Evolutionary conservation across 2,329 filamentous ascomycete species (phyloP), one percentile per base, ranked within the genome.

Genomic region (Ophiostoma novo-ulmi): DNA sequence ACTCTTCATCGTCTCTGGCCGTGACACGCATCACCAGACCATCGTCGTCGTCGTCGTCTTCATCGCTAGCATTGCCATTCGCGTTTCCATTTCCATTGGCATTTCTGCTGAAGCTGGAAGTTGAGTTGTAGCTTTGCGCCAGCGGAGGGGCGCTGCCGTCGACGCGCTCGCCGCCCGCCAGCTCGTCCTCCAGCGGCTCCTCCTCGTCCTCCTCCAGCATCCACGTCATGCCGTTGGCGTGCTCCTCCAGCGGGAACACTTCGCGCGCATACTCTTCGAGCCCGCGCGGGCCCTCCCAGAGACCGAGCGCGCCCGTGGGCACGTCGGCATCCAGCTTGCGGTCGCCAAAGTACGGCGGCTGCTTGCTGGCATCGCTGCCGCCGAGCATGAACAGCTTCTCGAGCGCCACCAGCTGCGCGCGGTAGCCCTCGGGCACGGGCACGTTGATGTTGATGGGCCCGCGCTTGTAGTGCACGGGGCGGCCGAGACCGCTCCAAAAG

Each of bases 231-330:
- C 94, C 94, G 78, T 98, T 98, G 41, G 93, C 93, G 75, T 94
- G 91, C 81, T 99, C 95, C 79, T 99, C 95, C 14, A 97, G 85
- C 0, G 93, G 92, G 76, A 98, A 98, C 38, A 96, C 93, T 78
- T 98, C 95, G 67, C 91, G 86, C 1, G 94, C 94, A 78, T 98
- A 99, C 80, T 98, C 95, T 78, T 97, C 93, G 75, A 98, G 86
- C 39, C 92, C 91, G 70, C 95, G 86, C 75, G 93, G 93, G 4
- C 93, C 95, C 78, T 97, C 92, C 95, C 95, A 98, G 35, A 99
- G 82, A 75, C 90, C 86, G 73, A 94, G 83, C 0, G 94, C 92
- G 75, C 93, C 88, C 10, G 86, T 85, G 0, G 93, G 93, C 74
- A 91, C 91, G 74, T 85, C 87, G 1, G 80, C 79, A 74, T 90